Percentiles rank a stretch among this genome's conserved stretches.
phyloP scores from a whole-genome alignment of 768 basidiomycete species.

The Pulveroboletus sp. region DNA sequence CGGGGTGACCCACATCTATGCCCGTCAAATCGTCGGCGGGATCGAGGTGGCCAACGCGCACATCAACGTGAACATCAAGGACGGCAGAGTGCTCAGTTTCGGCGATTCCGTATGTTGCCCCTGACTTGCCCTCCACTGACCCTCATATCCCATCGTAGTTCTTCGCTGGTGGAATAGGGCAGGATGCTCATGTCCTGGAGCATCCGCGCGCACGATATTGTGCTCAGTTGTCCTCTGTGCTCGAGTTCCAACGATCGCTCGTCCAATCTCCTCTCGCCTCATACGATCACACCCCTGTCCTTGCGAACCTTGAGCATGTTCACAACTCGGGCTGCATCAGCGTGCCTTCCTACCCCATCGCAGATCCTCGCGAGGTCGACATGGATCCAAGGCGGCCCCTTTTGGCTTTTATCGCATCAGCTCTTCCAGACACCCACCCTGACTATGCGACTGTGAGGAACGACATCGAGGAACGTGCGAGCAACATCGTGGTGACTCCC shows the following conservation, averaged over 20 bases:
- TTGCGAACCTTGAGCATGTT: constrained; percentile 39
- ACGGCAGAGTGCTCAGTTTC: constrained; percentile 80
- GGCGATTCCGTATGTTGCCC: constrained; percentile 64
- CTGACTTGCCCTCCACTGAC: not conserved
- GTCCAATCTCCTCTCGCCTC: constrained; percentile 22
- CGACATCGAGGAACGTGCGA: constrained; percentile 48
- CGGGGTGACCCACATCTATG: constrained; percentile 87
- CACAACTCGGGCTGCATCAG: constrained; percentile 56
- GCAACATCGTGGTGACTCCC: constrained; percentile 44
- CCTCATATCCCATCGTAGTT: constrained; percentile 48
- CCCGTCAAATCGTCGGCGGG: constrained; percentile 78
- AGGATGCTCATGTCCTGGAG: constrained; percentile 28
- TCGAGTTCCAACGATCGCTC: constrained; percentile 24
- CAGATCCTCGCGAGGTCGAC: constrained; percentile 26
- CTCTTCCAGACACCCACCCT: constrained; percentile 47
- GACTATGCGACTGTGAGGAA: constrained; percentile 44
- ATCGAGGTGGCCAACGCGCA: constrained; percentile 88
- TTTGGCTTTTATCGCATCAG: constrained; percentile 75
- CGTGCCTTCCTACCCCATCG: constrained; percentile 24
- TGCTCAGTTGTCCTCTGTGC: constrained; percentile 36
- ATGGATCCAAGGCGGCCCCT: constrained; percentile 52
- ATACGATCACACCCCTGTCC: constrained; percentile 12
- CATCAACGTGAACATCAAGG: constrained; percentile 89
- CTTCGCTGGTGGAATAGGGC: constrained; percentile 52
- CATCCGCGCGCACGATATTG: constrained; percentile 56